phyloP scores from a whole-genome alignment of 2,329 filamentous ascomycete genomes.

The Hymenoscyphus infarciens region DNA sequence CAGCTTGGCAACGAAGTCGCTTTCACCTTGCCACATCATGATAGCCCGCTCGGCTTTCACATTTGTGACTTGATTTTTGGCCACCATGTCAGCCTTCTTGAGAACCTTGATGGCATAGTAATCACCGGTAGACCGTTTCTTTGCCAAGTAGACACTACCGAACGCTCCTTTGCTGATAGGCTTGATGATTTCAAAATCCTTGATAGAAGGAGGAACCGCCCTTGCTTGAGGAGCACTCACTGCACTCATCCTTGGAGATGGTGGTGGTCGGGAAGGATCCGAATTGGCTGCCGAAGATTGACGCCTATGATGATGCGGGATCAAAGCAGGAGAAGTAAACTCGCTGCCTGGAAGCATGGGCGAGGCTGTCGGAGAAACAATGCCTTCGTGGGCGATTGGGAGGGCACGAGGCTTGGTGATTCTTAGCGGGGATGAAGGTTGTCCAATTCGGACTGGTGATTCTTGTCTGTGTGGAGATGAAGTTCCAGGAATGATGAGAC shows the following conservation, averaged over 20 bases:
- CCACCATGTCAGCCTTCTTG: constrained; percentile 99
- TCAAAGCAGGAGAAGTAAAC: constrained; percentile 68
- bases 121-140: constrained; percentile 97
- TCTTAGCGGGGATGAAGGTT: constrained; percentile 81
- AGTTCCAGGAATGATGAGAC: constrained; percentile 75
- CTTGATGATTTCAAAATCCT: constrained; percentile 99
- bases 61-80: constrained; percentile 98
- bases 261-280: constrained; percentile 58
- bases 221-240: constrained; percentile 77
- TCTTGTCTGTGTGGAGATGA: constrained; percentile 81
- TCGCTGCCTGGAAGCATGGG: constrained; percentile 82
- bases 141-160: constrained; percentile 94
- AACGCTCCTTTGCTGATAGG: constrained; percentile 99
- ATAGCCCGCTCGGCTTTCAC: constrained; percentile 98
- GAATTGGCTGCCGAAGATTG: constrained; percentile 90
- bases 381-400: constrained; percentile 56
- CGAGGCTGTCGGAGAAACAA: constrained; percentile 84
- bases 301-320: constrained; percentile 70
- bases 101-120: constrained; percentile 98
- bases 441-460: constrained; percentile 73
- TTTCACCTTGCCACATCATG: constrained; percentile 99
- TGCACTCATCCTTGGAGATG: constrained; percentile 77
- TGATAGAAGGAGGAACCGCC: constrained; percentile 91
- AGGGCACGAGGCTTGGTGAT: constrained; percentile 74
- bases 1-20: constrained; percentile 96